Evolutionary conservation across 2,329 filamentous ascomycete species (phyloP).

Genomic region (Diaporthe nobilis): DNA sequence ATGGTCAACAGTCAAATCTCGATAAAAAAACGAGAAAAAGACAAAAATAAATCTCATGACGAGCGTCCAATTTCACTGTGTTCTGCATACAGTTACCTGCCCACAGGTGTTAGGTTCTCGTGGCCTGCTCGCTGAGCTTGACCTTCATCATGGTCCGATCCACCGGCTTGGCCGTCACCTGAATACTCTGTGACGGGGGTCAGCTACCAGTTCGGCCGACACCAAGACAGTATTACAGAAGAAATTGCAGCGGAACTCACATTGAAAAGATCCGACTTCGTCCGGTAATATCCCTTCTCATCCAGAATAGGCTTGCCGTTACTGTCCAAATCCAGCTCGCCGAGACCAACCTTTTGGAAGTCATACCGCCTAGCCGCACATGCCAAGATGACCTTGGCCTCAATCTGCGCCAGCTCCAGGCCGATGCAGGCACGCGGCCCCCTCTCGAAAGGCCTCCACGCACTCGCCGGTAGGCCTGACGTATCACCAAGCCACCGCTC

Average conservation of each 20-base stretch:
- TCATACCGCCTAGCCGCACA: conserved; percentile 49
- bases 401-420: conserved; percentile 64
- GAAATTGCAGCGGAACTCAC: conserved; percentile 41
- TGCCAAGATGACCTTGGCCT: conserved; percentile 52
- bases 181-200: conserved; percentile 43
- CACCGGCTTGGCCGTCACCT: conserved; percentile 49
- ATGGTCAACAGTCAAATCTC: conserved; percentile 20
- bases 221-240: not conserved
- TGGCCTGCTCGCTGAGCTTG: conserved; percentile 41
- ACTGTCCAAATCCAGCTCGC: conserved; percentile 47
- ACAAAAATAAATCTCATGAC: conserved; percentile 4
- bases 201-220: not conserved
- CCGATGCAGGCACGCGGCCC: conserved; percentile 69
- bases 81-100: not conserved
- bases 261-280: conserved; percentile 47
- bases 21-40: not conserved
- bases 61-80: not conserved
- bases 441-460: conserved; percentile 68
- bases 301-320: conserved; percentile 44
- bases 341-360: conserved; percentile 51
- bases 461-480: conserved; percentile 51
- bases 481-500: conserved; percentile 57
- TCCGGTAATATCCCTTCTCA: conserved; percentile 46
- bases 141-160: conserved; percentile 49
- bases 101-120: not conserved